Base-by-base conservation (phyloP, 208 protist species). In the Acanthamoeba triangularis region DNA sequence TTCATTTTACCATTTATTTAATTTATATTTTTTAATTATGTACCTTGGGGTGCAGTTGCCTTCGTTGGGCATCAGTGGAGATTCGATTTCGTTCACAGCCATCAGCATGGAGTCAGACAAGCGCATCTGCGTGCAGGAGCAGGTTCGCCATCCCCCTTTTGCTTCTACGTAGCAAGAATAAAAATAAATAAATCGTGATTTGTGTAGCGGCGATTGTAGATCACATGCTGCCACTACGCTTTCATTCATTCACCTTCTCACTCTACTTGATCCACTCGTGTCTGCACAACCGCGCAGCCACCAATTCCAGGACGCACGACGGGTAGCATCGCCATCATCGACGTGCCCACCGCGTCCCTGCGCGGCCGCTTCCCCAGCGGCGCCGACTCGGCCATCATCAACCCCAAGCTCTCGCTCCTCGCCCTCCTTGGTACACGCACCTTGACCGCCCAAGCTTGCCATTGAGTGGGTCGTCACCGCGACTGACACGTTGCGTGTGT, bases 31-130 rank as follows among this genome's bases (percentile, higher is more conserved):
- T 47, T 2, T 47, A 7, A 47, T 47, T 11, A 47, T 30, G 14
- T 74, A 3, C 65, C 11, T 11, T 74, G 25, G 25, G 25, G 10
- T 78, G 72, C 74, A 82, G 74, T n/a, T 82, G 74, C 74, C 74
- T 20, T 44, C 74, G 44, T 30, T 82, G 35, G 74, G 74, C 41
- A 82, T 82, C 11, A 82, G 74, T 37, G 33, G 44, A 37, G 74
- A 82, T 52, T 82, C 74, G 0, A 82, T 82, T 28, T 82, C 74
- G 6, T 82, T 82, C 74, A 82, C 74, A 6, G 74, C 74, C 20
- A 82, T 82, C 37, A 82, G 74, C 74, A 82, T 82, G 74, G 74
- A 82, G 25, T 82, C 74, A n/a, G 74, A 82, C 37, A 82, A 82
- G 37, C 30, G 37, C 13, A 44, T 82, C 30, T 82, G 74, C 44